Base-by-base conservation (phyloP, 2,329 filamentous ascomycete genomes). In the Penicillium sp. region DNA sequence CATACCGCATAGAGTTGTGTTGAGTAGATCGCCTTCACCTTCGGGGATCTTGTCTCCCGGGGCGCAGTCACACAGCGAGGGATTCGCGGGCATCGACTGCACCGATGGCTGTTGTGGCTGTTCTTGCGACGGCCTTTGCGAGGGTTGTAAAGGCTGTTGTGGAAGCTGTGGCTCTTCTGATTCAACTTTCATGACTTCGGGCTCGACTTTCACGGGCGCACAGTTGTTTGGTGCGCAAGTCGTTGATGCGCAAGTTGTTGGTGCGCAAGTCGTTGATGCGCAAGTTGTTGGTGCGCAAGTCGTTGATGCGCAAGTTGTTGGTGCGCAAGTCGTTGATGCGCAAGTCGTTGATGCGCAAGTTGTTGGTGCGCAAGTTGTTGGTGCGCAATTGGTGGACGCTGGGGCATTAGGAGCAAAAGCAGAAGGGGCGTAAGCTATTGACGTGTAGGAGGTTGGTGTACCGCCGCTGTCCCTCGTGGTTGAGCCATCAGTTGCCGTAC, bases 1-100 rank as follows among this genome's bases (percentile, higher is more conserved):
- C 19, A 78, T 71, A n/a, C 72, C 70, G 58, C 76, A 78, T 19
- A 77, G 67, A 3, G 76, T 76, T 6, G 75, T 75, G 43, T 75
- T 75, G 4, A 76, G 65, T 22, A 71, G 57, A 52, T 71, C 68
- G 25, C 68, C 69, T 22, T 69, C 66, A 4, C 53, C 33, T 37
- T 33, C 43, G 8, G 40, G n/a, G 19, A 56, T 25, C 11, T 22
- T 19, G 30, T 48, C 22, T 60, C 38, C 63, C 0, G 71, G 35
- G 11, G 55, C 22, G 52, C 73, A 75, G 33, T 64, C 67, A 55
- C 74, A 76, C 52, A 65, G 52, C 0, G 65, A 59, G 8, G 63
- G 67, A 28, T 63, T 52, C 40, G 45, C 22, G 2, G 14, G 37
- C 33, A 58, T 35, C 42, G 26, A 22, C 30, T 26, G 19, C 8